Conservation (phyloP, 225 moss, liverwort and hornwort species). For the Neckera pumila region DNA sequence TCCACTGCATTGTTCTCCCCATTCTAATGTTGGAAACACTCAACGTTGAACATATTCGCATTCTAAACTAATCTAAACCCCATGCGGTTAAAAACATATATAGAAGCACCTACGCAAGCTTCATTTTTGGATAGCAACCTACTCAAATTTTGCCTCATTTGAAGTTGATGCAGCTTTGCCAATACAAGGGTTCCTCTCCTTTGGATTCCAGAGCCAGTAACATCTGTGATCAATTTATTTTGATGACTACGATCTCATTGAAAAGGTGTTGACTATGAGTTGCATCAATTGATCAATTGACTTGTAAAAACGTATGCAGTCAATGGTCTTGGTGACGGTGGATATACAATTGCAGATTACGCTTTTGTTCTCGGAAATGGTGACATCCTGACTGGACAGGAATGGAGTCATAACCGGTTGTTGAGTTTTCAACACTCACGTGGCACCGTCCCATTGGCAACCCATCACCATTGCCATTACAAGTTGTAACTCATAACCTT, state of each 20-base stretch:
- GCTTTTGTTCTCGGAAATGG: too few relatives aligned
- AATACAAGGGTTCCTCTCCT: background rate
- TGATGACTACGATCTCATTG: background rate
- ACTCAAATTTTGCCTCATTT: background rate
- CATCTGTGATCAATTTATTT: background rate
- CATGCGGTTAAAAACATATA: background rate
- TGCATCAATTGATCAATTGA: background rate
- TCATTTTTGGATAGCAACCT: background rate
- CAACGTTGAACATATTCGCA: background rate
- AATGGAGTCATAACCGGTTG: too few relatives aligned
- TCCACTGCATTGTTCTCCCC: background rate
- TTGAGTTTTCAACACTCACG: too few relatives aligned
- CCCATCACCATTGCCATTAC: too few relatives aligned
- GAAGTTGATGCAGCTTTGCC: rapidly evolving
- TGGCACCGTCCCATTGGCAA: too few relatives aligned
- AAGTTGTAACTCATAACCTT: too few relatives aligned
- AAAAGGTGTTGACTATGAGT: background rate
- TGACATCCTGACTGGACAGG: background rate
- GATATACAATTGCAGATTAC: background rate
- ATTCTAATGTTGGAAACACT: background rate
- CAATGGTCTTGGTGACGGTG: background rate
- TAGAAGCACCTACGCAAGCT: background rate
- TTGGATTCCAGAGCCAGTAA: too few relatives aligned
- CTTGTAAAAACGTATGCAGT: background rate
- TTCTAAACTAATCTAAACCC: background rate